Percentiles rank a stretch among this genome's conserved stretches.
phyloP scores from a whole-genome alignment of 305 asterid genomes.

The Ajuga reptans region DNA sequence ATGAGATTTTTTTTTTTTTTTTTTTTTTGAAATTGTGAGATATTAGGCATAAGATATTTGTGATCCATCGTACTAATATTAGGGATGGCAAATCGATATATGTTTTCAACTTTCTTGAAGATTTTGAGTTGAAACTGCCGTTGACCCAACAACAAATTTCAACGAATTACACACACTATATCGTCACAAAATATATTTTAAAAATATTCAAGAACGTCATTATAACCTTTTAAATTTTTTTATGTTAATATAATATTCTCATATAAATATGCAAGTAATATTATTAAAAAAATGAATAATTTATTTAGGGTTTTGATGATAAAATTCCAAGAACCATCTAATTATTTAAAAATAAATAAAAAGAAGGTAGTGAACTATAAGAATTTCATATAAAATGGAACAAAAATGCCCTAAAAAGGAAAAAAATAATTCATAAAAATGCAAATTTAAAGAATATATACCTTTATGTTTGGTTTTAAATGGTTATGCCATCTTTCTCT shows the following conservation, averaged over 20 bases:
- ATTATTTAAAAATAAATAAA: background rate
- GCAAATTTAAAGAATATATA: slow-evolving; percentile 12
- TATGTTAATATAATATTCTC: background rate
- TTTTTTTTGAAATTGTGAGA: too few relatives aligned
- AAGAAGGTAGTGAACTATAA: background rate
- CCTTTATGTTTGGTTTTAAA: slow-evolving; percentile 75
- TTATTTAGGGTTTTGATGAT: background rate
- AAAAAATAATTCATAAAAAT: slow-evolving; percentile 12
- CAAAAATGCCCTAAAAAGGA: slow-evolving; percentile 13
- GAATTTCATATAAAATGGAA: background rate
- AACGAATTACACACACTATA: too few relatives aligned
- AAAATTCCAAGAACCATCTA: background rate
- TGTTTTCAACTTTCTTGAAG: background rate
- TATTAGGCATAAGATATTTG: background rate
- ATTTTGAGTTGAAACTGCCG: too few relatives aligned
- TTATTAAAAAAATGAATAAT: background rate
- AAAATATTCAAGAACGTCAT: background rate
- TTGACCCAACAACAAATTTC: too few relatives aligned
- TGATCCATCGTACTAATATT: too few relatives aligned
- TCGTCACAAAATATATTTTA: background rate
- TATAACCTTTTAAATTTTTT: background rate
- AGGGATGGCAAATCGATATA: too few relatives aligned
- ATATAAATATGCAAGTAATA: background rate
- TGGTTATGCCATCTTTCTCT: slow-evolving; percentile 86
- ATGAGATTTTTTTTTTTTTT: slow-evolving; percentile 15